These are phyloP conservation scores for Penicillium occitanis DNA, from an alignment of 2,329 filamentous ascomycete species.

Conservation along the genomic window DNA sequence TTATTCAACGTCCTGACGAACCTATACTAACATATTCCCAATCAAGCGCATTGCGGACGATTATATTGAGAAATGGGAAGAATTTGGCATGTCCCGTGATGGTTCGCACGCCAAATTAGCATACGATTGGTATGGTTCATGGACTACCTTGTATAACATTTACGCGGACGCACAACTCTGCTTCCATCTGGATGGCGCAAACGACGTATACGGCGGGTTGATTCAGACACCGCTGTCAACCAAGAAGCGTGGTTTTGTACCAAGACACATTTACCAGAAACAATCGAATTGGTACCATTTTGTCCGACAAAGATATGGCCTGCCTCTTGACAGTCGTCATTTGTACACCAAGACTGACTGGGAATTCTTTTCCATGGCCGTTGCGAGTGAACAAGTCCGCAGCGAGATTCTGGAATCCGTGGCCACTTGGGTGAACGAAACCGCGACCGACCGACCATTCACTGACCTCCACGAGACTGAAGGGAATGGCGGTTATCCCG, in stretches of 20 bases:
- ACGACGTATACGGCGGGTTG: neutral
- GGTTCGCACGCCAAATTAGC: slow-evolving; percentile 72
- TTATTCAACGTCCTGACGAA: neutral
- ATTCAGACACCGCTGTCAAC: slow-evolving; percentile 32
- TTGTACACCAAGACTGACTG: slow-evolving; percentile 87
- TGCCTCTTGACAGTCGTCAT: slow-evolving; percentile 79
- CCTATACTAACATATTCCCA: slow-evolving; percentile 4
- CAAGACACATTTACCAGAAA: slow-evolving; percentile 71
- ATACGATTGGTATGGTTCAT: slow-evolving; percentile 77
- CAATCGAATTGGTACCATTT: slow-evolving; percentile 79
- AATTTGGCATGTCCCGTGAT: slow-evolving; percentile 67
- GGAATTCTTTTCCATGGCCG: slow-evolving; percentile 84
- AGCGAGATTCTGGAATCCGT: slow-evolving; percentile 71
- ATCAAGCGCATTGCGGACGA: slow-evolving; percentile 54
- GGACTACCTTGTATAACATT: slow-evolving; percentile 83
- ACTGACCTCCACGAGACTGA: slow-evolving; percentile 84
- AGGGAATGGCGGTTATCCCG: slow-evolving; percentile 71
- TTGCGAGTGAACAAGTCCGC: slow-evolving; percentile 67
- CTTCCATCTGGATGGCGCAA: slow-evolving; percentile 60
- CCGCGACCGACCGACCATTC: slow-evolving; percentile 70
- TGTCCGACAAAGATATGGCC: slow-evolving; percentile 76
- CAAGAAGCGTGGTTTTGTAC: slow-evolving; percentile 61
- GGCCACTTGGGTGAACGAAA: slow-evolving; percentile 81
- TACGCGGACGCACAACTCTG: slow-evolving; percentile 78
- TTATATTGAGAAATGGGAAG: slow-evolving; percentile 73